These are phyloP conservation scores for Acanthamoeba royreba DNA, from an alignment of 208 protist species.

Conservation along the genomic window DNA sequence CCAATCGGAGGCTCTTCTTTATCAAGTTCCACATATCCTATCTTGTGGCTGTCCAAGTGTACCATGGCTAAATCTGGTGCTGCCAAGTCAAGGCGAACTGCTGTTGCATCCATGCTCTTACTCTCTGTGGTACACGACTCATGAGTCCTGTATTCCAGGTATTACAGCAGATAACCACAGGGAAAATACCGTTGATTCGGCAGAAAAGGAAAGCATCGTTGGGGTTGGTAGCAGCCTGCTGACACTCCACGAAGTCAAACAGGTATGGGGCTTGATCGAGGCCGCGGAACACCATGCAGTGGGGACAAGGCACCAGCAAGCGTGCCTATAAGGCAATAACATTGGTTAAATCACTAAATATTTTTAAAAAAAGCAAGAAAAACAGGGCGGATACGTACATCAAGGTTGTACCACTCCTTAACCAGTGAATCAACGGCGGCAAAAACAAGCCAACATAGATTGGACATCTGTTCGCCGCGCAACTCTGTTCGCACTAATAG, in stretches of 20 bases:
- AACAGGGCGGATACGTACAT: neutral
- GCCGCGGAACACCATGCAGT: neutral
- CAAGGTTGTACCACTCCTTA: neutral
- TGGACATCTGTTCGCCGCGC: neutral
- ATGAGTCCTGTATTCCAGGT: too few relatives aligned
- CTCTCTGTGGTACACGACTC: too few relatives aligned
- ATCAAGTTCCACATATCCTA: neutral
- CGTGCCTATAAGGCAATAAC: too few relatives aligned
- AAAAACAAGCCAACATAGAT: neutral
- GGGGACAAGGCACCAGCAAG: neutral
- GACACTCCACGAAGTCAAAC: neutral
- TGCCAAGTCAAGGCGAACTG: neutral
- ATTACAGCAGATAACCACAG: too few relatives aligned
- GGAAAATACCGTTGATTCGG: neutral
- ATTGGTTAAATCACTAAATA: too few relatives aligned
- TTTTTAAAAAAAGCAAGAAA: too few relatives aligned
- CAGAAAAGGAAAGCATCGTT: neutral
- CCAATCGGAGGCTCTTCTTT: neutral
- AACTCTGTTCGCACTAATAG: neutral
- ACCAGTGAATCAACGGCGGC: neutral
- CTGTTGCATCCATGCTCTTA: neutral
- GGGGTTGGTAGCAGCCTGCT: neutral
- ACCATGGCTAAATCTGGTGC: conserved; percentile 32
- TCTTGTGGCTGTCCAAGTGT: conserved; percentile 12
- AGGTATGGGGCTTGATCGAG: neutral